Evolutionary conservation across 208 protist genomes (phyloP).

Genomic region (Phytomonas sp.): DNA sequence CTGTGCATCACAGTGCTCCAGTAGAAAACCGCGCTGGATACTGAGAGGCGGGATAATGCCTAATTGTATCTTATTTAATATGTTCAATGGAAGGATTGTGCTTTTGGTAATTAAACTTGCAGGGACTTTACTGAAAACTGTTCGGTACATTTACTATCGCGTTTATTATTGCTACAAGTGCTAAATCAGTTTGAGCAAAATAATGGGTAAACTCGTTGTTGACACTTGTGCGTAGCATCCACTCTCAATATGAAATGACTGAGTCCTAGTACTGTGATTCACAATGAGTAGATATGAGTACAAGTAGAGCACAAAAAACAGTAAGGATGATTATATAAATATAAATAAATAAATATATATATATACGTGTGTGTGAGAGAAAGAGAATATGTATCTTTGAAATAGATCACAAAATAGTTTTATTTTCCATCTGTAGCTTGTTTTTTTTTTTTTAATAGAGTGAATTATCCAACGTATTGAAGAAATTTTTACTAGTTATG

Average conservation of each 20-base stretch:
- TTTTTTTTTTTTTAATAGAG: neutral
- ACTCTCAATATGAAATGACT: neutral
- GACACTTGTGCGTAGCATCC: neutral
- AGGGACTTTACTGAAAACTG: neutral
- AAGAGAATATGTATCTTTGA: no score
- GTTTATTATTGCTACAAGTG: neutral
- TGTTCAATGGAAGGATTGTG: constrained; percentile 54
- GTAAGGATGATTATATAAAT: neutral
- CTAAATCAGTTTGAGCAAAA: neutral
- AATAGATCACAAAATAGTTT: neutral
- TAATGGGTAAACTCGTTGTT: neutral
- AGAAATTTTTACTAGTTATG: neutral
- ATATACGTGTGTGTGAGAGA: neutral
- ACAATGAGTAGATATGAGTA: neutral
- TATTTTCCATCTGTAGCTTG: neutral
- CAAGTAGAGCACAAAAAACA: neutral
- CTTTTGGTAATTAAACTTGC: constrained; percentile 5
- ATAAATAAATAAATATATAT: neutral
- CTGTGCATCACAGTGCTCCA: constrained; percentile 62
- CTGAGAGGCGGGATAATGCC: constrained; percentile 63
- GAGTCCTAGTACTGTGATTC: neutral
- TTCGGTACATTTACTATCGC: neutral
- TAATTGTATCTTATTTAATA: constrained; percentile 76
- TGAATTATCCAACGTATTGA: neutral
- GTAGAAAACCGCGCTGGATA: constrained; percentile 67